Base-by-base conservation (phyloP, 2,329 filamentous ascomycete genomes). In the Diaporthe eres region DNA sequence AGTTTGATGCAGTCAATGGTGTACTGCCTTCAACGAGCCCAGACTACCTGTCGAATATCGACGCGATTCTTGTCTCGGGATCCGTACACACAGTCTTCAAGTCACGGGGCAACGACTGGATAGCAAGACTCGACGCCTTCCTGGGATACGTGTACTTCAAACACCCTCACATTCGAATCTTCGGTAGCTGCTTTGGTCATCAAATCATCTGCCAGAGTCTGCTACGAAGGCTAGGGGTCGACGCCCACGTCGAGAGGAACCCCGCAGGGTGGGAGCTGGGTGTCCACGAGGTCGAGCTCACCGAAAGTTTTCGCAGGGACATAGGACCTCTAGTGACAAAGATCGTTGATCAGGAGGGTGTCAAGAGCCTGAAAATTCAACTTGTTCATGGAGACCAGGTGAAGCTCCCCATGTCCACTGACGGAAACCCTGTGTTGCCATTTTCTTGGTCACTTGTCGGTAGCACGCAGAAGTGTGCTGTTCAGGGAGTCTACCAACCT, bases 211-310 rank as follows among this genome's bases (percentile, higher is more conserved):
- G 63, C n/a, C 73, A 74, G 73, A 58, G 63, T 17, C 60, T 74
- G n/a, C 44, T 74, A 58, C 25, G 44, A 51, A 49, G 57, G 5
- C 53, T 31, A 47, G 73, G 65, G 17, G 44, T 53, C 10, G 19
- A 58, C 55, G 55, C 55, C 55, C n/a, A 55, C 4, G 73, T 74
- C 22, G 65, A 60, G 39, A 60, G 39, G 55, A 67, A 70, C 4
- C 73, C 73, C n/a, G 61, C 58, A 19, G 73, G 73, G 10, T 74
- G 73, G 73, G 73, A 74, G 65, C 44, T 74, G n/a, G 73, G 73
- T 31, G 55, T 71, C 28, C 58, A 47, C 44, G n/a, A 39, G 7
- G 37, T 74, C n/a, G 44, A 49, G 28, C 60, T 74, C 37, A 74
- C 73, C 22, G 55, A 71, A 25, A 58, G 49, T 22, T 74, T 74